These are phyloP conservation scores for Astrephomene gubernaculifera DNA, from an alignment of 139 green algal species.

Conservation along the genomic window DNA sequence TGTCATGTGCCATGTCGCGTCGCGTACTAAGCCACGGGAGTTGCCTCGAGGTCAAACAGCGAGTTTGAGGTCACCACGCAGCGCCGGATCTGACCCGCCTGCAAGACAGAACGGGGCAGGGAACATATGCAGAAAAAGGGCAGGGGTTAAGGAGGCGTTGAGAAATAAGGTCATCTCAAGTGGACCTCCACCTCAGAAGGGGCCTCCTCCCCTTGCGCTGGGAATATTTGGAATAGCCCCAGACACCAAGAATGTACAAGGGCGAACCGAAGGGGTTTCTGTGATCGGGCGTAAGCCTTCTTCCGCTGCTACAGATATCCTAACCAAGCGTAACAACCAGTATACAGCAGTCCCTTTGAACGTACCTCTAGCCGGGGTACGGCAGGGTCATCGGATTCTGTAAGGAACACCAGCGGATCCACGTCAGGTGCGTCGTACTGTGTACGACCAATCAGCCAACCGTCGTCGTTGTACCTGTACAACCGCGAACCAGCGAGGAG, in stretches of 20 bases:
- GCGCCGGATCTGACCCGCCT: slow-evolving; percentile 75
- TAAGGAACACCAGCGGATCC: slow-evolving; percentile 85
- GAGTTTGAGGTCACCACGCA: slow-evolving; percentile 71
- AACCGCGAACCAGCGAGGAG: neutral
- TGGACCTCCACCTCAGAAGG: too few relatives aligned
- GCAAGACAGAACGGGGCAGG: too few relatives aligned
- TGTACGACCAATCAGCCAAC: slow-evolving; percentile 78
- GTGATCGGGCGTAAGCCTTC: too few relatives aligned
- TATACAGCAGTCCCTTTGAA: neutral
- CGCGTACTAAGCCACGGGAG: slow-evolving; percentile 62
- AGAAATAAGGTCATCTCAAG: too few relatives aligned
- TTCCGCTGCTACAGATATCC: too few relatives aligned
- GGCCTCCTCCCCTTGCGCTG: too few relatives aligned
- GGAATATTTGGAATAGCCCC: too few relatives aligned
- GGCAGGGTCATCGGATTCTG: slow-evolving; percentile 46
- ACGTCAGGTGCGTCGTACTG: slow-evolving; percentile 77
- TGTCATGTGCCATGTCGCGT: neutral
- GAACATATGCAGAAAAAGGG: too few relatives aligned
- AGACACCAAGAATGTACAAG: too few relatives aligned
- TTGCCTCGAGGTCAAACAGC: slow-evolving; percentile 86
- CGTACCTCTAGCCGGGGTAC: slow-evolving; percentile 60
- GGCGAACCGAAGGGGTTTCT: too few relatives aligned
- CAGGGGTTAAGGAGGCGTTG: too few relatives aligned
- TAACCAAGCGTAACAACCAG: too few relatives aligned
- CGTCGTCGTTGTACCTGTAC: slow-evolving; percentile 76